These are phyloP conservation scores for Cryphonectria naterciae DNA, from an alignment of 2,329 filamentous ascomycete genomes.

Conservation along the genomic window DNA sequence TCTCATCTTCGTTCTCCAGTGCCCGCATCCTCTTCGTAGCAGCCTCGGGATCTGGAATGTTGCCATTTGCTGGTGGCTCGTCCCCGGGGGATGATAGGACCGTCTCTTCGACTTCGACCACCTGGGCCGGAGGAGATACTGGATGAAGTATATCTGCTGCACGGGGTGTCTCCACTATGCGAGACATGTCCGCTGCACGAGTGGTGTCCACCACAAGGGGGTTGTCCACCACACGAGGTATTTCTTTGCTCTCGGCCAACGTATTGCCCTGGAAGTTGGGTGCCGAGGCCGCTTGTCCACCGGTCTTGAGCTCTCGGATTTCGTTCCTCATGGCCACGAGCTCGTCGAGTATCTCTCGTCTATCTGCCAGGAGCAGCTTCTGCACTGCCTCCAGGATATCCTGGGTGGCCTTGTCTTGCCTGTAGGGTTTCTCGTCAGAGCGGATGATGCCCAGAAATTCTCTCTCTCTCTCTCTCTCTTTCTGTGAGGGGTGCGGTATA, in stretches of 20 bases:
- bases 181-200: neutral
- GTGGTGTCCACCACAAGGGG: neutral
- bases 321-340: slow-evolving; percentile 39
- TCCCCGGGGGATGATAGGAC: slow-evolving; percentile 19
- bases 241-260: neutral
- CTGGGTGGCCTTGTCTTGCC: slow-evolving; percentile 62
- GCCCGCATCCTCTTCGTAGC: slow-evolving; percentile 38
- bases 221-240: neutral
- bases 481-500: slow-evolving; percentile 26
- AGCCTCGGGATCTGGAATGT: slow-evolving; percentile 25
- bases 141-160: neutral
- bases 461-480: too few species aligned
- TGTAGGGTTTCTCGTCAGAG: slow-evolving; percentile 33
- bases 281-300: slow-evolving; percentile 14
- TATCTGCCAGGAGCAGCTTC: slow-evolving; percentile 39
- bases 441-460: neutral
- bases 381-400: slow-evolving; percentile 63
- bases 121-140: slow-evolving; percentile 14
- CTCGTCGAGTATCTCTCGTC: slow-evolving; percentile 36
- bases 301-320: slow-evolving; percentile 29
- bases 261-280: slow-evolving; percentile 15
- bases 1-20: slow-evolving; percentile 38
- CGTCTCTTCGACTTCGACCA: slow-evolving; percentile 17
- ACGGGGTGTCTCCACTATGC: neutral
- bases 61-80: slow-evolving; percentile 14